phyloP scores from a whole-genome alignment of 345 rosid genomes.

The Laguncularia racemosa region DNA sequence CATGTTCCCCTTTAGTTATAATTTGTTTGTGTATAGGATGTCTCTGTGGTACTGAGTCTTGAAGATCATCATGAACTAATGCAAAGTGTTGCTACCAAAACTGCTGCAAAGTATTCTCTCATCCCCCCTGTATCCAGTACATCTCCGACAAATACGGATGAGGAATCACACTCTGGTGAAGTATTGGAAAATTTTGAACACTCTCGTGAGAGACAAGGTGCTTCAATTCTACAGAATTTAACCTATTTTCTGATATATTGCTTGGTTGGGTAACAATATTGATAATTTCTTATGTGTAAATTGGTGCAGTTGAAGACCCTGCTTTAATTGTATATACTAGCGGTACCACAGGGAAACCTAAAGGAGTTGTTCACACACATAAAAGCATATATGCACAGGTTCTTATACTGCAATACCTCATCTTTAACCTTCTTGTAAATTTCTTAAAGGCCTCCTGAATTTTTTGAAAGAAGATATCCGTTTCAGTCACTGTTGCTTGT shows the following conservation, averaged over 20 bases:
- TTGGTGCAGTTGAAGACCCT: conserved; percentile 60
- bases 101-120: conserved; percentile 56
- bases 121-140: conserved; percentile 50
- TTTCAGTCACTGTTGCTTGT: too few species aligned
- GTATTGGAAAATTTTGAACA: conserved; percentile 28
- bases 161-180: conserved; percentile 20
- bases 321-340: conserved; percentile 90
- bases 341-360: conserved; percentile 99
- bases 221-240: conserved; percentile 8
- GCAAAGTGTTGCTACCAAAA: conserved; percentile 65
- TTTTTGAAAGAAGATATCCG: not conserved
- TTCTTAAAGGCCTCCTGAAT: not conserved
- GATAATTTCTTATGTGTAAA: conserved; percentile 3
- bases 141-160: conserved; percentile 18
- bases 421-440: not conserved
- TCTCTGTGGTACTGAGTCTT: conserved; percentile 67
- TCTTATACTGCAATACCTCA: not conserved
- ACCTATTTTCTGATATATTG: conserved; percentile 1
- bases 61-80: conserved; percentile 59
- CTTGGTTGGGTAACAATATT: not conserved
- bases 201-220: conserved; percentile 13
- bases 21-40: conserved; percentile 38
- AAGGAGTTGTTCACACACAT: conserved; percentile 95
- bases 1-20: conserved; percentile 1
- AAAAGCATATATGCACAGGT: conserved; percentile 85